These are phyloP conservation scores for Globisporangium yorkense DNA, from an alignment of 352 stramenopile genomes.

Conservation along the genomic window DNA sequence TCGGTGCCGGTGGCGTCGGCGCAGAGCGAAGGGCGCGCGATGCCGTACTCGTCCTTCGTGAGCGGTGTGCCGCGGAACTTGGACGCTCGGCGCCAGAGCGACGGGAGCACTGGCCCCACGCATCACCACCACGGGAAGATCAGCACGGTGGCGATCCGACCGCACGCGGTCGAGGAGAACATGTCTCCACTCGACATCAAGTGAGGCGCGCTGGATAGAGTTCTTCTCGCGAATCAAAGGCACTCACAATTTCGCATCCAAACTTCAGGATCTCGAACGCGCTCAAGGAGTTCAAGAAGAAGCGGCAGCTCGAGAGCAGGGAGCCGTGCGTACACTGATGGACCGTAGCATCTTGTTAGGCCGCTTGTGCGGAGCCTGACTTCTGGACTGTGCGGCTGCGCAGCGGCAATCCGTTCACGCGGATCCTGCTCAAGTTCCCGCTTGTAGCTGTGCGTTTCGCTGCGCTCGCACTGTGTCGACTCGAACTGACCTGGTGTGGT, in stretches of 20 bases:
- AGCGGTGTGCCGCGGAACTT: neutral
- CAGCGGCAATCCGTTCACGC: slow-evolving; percentile 61
- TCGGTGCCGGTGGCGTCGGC: slow-evolving; percentile 44
- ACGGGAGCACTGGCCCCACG: too few relatives aligned
- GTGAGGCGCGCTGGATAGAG: slow-evolving; percentile 15
- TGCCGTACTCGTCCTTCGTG: slow-evolving; percentile 11
- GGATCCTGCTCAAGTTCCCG: slow-evolving; percentile 76
- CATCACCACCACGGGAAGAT: slow-evolving; percentile 15
- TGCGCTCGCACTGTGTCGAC: too few relatives aligned
- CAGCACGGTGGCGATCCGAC: slow-evolving; percentile 39
- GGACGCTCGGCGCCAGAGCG: neutral
- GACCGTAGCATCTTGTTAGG: too few relatives aligned
- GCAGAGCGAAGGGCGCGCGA: slow-evolving; percentile 9
- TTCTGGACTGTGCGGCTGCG: neutral
- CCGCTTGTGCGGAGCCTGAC: neutral
- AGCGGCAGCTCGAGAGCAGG: slow-evolving; percentile 38
- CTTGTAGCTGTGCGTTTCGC: slow-evolving; percentile 32
- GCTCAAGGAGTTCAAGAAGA: slow-evolving; percentile 65
- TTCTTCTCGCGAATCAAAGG: neutral
- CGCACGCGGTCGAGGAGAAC: slow-evolving; percentile 17
- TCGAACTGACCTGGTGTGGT: neutral
- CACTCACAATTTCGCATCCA: neutral
- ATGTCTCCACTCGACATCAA: slow-evolving; percentile 65
- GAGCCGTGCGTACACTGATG: slow-evolving; percentile 28
- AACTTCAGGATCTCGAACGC: slow-evolving; percentile 64